Evolutionary conservation across 2,329 filamentous ascomycete species (phyloP).

Genomic region (Beauveria sp.): DNA sequence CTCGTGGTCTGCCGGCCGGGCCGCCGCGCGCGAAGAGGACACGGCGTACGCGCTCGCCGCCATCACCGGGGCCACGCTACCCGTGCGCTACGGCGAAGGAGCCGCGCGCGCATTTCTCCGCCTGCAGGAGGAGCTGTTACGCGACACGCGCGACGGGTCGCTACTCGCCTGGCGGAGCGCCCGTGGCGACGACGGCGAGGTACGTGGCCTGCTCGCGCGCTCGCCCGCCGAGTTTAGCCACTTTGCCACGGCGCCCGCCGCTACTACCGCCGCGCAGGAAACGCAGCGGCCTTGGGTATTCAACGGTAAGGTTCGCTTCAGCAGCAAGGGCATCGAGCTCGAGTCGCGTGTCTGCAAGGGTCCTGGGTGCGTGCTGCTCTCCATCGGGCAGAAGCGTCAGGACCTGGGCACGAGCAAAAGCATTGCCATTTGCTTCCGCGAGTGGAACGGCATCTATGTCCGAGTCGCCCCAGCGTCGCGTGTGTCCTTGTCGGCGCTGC

Average conservation of each 20-base stretch:
- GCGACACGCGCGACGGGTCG: constrained; percentile 9
- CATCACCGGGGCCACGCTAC: background rate
- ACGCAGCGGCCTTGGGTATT: constrained; percentile 2
- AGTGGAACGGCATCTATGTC: constrained; percentile 3
- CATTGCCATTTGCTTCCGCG: constrained; percentile 2
- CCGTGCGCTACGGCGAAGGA: constrained; percentile 9
- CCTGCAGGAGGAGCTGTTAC: constrained; percentile 8
- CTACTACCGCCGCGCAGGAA: background rate
- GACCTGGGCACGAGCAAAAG: background rate
- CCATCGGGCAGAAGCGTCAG: background rate
- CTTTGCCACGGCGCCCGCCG: background rate
- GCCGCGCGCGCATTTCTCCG: background rate
- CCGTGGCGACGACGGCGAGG: background rate
- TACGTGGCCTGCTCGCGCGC: constrained; percentile 4
- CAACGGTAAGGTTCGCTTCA: constrained; percentile 4
- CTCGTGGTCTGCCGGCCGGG: background rate
- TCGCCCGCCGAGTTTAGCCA: constrained; percentile 9
- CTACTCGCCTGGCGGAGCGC: constrained; percentile 8
- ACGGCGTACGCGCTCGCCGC: constrained; percentile 2
- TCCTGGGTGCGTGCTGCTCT: background rate
- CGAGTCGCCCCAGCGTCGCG: background rate
- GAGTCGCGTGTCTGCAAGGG: background rate
- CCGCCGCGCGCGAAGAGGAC: constrained; percentile 4
- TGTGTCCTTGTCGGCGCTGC: background rate
- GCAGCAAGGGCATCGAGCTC: constrained; percentile 6